Evolutionary conservation across 169 alveolate species (phyloP), one percentile per base, ranked within the genome.

Genomic region (Cryptosporidium andersoni): DNA sequence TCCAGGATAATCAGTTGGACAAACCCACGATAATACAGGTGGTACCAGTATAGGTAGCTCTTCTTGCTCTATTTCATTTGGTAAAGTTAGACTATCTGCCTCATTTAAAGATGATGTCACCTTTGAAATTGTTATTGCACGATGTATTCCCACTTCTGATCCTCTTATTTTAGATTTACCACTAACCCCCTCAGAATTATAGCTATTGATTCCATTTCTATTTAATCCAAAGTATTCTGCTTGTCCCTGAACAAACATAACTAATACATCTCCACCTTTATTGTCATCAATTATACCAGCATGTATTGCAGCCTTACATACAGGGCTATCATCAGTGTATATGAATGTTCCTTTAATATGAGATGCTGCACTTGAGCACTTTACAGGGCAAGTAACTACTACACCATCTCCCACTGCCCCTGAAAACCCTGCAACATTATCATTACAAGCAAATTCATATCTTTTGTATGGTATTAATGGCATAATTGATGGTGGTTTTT

Each of bases 321-420:
- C 91, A 12, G 94, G 89, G 9, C 96, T 93, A 62, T 94, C 97
- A 25, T 91, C 94, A 8, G 97, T 93, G 81, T 95, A 95, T 40
- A 95, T 81, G 67, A 81, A 92, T 14, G 96, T 93, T 48, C 97
- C 97, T 65, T 91, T 93, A 8, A 95, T 14, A 43, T 74, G 85
- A 8, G 85, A 74, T 14, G 85, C 55, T 8, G 85, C 85, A n/a
- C 60, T 74, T 12, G 74, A 56, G 34, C 85, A 74, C 36, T 39
- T 74, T 39, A 68, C 55, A 34, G 85, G 85, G 42, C 85, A 74
- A 43, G 85, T 40, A 60, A 74, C 51, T 4, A 74, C 60, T 37
- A 68, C 85, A 4, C 85, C 85, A 3, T 47, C 40, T 6, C 85
- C 85, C 14, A 74, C 14, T 56, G 85, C 85, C 6, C 85, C 85